These are phyloP conservation scores for Oryza meyeriana DNA, from an alignment of 176 grass and related monocot species.

Conservation along the genomic window DNA sequence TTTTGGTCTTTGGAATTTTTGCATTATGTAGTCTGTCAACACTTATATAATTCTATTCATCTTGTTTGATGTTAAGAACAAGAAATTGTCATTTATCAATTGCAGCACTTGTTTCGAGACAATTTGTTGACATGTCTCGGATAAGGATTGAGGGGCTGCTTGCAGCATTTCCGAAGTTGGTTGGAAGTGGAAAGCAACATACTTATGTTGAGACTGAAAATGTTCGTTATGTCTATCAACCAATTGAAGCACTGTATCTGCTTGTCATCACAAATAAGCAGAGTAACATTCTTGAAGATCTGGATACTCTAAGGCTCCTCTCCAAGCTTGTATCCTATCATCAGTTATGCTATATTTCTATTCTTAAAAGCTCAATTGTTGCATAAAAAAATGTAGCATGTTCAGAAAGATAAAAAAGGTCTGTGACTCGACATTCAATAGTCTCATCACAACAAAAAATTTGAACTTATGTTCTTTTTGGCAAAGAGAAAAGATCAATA, in stretches of 20 bases:
- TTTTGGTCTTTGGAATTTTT: background rate
- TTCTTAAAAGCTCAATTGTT: conserved; percentile 2
- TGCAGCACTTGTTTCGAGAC: conserved; percentile 79
- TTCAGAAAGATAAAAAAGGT: background rate
- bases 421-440: background rate
- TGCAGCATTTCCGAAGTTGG: conserved; percentile 86
- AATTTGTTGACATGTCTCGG: conserved; percentile 82
- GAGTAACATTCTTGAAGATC: conserved; percentile 89
- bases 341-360: conserved; percentile 10
- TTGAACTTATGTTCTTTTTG: background rate
- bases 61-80: conserved; percentile 1
- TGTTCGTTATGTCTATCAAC: conserved; percentile 93
- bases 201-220: conserved; percentile 86
- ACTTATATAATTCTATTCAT: background rate
- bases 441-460: background rate
- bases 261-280: conserved; percentile 82
- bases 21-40: background rate
- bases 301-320: conserved; percentile 82
- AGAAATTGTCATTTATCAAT: background rate
- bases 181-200: conserved; percentile 87
- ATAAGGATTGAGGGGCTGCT: conserved; percentile 88
- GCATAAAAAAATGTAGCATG: background rate
- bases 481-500: background rate
- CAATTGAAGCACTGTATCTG: conserved; percentile 73
- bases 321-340: conserved; percentile 87